Base-by-base conservation (phyloP, 2,329 filamentous ascomycete species). In the Byssothecium circinans region DNA sequence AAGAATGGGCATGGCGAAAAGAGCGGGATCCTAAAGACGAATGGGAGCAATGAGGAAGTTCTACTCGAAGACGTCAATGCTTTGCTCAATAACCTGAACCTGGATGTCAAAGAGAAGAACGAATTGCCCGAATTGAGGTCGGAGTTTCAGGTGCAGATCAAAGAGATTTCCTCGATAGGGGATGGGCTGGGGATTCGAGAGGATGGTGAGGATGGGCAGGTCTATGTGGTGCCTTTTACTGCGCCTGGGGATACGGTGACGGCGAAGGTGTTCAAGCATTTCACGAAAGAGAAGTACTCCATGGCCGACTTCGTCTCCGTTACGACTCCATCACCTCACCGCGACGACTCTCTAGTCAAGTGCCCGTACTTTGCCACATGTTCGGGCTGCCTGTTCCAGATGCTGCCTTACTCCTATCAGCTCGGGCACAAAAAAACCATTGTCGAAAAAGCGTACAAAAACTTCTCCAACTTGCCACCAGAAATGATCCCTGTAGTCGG, bases 381-480 rank as follows among this genome's bases (percentile, higher is more conserved):
- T 72, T 89, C 64, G 20, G 94, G 94, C 25, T 99, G 94, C 68
- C 94, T 99, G 73, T 91, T 97, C 71, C 94, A 99, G 75, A 96
- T 97, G 89, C 82, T 99, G 54, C 84, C 89, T 45, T 97, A 97
- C 70, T 74, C 81, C 23, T 87, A 91, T 61, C 94, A 99, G 70
- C 82, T 99, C 22, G 78, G 78, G 36, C 86, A 92, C 72, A 99
- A 99, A 77, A 85, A 82, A 67, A 80, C 81, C 49, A 87, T 97
- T 51, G 85, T 99, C 37, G 89, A 95, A 64, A 95, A 94, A 67
- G 94, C 94, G 7, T 99, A 88, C 75, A 80, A 78, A 52, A 92
- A 96, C 75, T 99, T 97, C 74, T 95, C 91, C 12, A 84, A 89
- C 51, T 78, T 99, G 6, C 79, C 87, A 0, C 82, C 87, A 0